These are phyloP conservation scores for Xanthoconium separans DNA, from an alignment of 1,284 basidiomycete genomes.

Conservation along the genomic window DNA sequence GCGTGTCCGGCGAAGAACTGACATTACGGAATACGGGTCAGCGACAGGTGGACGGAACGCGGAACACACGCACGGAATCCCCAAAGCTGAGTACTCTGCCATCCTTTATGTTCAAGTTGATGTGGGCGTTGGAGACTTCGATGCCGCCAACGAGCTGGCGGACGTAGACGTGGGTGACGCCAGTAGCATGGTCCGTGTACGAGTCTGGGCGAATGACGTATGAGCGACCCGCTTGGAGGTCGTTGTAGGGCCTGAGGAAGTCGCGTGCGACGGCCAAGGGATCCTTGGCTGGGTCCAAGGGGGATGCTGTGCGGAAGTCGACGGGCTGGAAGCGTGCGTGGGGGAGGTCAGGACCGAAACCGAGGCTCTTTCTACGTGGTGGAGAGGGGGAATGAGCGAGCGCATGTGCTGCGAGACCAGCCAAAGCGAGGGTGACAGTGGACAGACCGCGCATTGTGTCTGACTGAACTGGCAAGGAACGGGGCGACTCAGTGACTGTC, in stretches of 20 bases:
- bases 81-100: conserved; percentile 80
- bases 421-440: conserved; percentile 33
- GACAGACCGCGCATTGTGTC: conserved; percentile 34
- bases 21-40: conserved; percentile 18
- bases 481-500: no score
- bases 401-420: conserved; percentile 36
- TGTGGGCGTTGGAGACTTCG: conserved; percentile 85
- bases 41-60: conserved; percentile 10
- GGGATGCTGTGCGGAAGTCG: conserved; percentile 34
- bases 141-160: conserved; percentile 80
- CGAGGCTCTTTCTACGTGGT: conserved; percentile 65
- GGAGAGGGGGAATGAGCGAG: conserved; percentile 24
- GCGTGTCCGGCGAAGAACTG: conserved; percentile 52
- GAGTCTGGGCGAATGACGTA: conserved; percentile 76
- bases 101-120: conserved; percentile 87
- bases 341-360: conserved; percentile 74
- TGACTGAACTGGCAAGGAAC: not conserved
- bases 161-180: conserved; percentile 83
- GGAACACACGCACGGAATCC: conserved; percentile 60
- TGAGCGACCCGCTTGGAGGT: conserved; percentile 36
- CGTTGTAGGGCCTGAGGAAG: conserved; percentile 47
- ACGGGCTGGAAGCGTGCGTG: conserved; percentile 67
- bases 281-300: conserved; percentile 38
- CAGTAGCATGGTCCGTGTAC: conserved; percentile 81
- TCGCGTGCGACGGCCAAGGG: conserved; percentile 59